Percentiles rank a stretch among this genome's conserved stretches.
phyloP scores from a whole-genome alignment of 495 filamentous ascomycete genomes.

The Aspergillus sclerotiicarbonarius region DNA sequence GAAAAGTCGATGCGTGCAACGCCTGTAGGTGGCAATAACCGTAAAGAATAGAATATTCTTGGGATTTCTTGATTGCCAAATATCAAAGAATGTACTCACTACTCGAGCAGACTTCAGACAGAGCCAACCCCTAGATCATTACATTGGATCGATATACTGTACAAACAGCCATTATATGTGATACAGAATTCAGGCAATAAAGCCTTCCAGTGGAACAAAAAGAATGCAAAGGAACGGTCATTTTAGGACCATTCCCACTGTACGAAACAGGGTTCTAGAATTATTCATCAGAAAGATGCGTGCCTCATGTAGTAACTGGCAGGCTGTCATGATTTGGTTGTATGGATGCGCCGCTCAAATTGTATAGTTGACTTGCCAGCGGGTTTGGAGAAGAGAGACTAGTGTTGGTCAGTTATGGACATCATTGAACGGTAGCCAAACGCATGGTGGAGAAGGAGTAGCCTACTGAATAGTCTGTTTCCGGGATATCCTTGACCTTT shows the following conservation, averaged over 20 bases:
- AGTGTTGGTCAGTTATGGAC: conserved; percentile 12
- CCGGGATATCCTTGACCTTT: conserved; percentile 33
- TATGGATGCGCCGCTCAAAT: conserved; percentile 38
- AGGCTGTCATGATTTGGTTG: conserved; percentile 27
- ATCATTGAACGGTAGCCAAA: neutral
- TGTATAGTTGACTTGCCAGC: conserved; percentile 41
- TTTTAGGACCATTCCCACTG: neutral
- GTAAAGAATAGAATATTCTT: too few species aligned
- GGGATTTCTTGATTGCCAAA: too few species aligned
- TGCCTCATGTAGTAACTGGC: conserved; percentile 3
- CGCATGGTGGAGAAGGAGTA: neutral
- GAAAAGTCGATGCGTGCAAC: too few species aligned
- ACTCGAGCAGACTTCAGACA: neutral
- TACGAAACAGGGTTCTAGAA: neutral
- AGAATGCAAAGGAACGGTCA: neutral
- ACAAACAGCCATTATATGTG: conserved; percentile 1
- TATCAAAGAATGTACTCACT: too few species aligned
- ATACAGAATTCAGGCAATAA: conserved; percentile 4
- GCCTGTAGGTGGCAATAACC: too few species aligned
- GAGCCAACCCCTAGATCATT: conserved; percentile 14
- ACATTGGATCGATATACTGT: conserved; percentile 14
- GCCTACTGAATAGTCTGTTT: conserved; percentile 52
- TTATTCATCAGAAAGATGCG: neutral
- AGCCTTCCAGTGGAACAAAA: neutral
- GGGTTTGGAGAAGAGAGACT: conserved; percentile 55